Evolutionary conservation across 1,284 basidiomycete species (phyloP), one percentile per base, ranked within the genome.

Genomic region (Pseudozyma thailandica): DNA sequence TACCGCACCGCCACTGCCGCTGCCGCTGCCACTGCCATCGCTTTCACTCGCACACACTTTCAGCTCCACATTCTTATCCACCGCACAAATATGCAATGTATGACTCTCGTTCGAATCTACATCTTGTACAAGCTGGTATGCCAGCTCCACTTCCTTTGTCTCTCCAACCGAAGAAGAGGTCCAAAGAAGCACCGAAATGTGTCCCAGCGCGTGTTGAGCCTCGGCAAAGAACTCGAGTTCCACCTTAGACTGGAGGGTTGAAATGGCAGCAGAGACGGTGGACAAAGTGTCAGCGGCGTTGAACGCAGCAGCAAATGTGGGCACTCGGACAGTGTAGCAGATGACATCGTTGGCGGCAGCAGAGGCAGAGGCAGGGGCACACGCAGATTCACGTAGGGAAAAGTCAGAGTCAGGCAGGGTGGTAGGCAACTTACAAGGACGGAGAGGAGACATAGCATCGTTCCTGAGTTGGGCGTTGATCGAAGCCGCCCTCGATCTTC

Each of bases 221-320:
- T 75, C 73, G 49, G 48, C 70, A n/a, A 70, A 44, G 55, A 23
- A 73, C 26, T 58, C 62, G 41, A 74, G 48, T 4, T 58, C 58
- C 37, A 55, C 21, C 23, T 59, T 52, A 65, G 42, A 46, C 62
- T 65, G 56, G 9, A 4, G 39, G 8, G 47, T 2, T n/a, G 23
- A 31, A 13, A 16, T 16, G 15, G 47, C 21, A 25, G 55, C 39
- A 33, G 44, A 39, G 44, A 25, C 20, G 39, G 25, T 6, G 33
- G 46, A 21, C 33, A 28, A 12, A 16, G 48, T 46, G 62, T 65
- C 62, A 65, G 62, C 41, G 62, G 51, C 55, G 42, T 50, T 50
- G 45, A 23, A 41, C 39, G 39, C 52, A 46, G 47, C 51, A 28
- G 20, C 26, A 41, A 26, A 31, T 23, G 42, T 23, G 39, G 50